Conservation (phyloP, 352 stramenopile species). For the Thalassiosira exigua region DNA sequence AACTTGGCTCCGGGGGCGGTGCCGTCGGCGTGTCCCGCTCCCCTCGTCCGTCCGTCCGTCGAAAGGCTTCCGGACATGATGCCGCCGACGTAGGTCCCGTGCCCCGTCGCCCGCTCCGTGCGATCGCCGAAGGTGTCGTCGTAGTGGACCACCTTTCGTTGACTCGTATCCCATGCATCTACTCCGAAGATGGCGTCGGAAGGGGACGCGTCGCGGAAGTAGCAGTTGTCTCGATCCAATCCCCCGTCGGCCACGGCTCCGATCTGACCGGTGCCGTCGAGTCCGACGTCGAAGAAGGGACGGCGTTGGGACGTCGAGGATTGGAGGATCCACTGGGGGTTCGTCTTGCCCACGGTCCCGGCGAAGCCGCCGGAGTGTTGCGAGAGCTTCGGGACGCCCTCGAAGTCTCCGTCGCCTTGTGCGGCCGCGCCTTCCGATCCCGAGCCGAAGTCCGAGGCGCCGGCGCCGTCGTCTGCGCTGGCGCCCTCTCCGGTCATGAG, state of each 20-base stretch:
- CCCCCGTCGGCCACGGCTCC: slow-evolving; percentile 55
- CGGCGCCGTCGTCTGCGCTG: neutral
- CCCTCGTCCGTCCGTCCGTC: slow-evolving; percentile 35
- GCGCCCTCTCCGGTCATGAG: neutral
- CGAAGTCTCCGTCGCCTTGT: no score
- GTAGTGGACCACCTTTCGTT: slow-evolving; percentile 53
- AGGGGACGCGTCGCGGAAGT: slow-evolving; percentile 45
- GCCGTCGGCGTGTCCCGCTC: slow-evolving; percentile 45
- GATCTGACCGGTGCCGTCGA: slow-evolving; percentile 56
- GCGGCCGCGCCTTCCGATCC: no score
- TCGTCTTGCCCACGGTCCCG: slow-evolving; percentile 16
- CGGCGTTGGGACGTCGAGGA: slow-evolving; percentile 3
- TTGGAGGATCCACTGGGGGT: slow-evolving; percentile 55
- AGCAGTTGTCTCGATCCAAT: slow-evolving; percentile 61
- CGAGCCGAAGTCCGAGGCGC: no score
- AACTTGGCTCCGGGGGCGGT: slow-evolving; percentile 48
- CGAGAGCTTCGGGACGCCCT: no score
- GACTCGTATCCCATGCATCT: slow-evolving; percentile 21
- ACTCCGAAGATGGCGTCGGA: slow-evolving; percentile 18
- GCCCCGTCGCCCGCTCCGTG: slow-evolving; percentile 31
- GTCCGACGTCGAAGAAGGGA: slow-evolving; percentile 50
- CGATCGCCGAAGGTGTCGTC: slow-evolving; percentile 40
- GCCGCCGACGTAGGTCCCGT: slow-evolving; percentile 52
- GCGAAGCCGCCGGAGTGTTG: no score
- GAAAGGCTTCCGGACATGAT: slow-evolving; percentile 31